Conservation (phyloP, 164 flowering plant species). For the Saururus chinensis region DNA sequence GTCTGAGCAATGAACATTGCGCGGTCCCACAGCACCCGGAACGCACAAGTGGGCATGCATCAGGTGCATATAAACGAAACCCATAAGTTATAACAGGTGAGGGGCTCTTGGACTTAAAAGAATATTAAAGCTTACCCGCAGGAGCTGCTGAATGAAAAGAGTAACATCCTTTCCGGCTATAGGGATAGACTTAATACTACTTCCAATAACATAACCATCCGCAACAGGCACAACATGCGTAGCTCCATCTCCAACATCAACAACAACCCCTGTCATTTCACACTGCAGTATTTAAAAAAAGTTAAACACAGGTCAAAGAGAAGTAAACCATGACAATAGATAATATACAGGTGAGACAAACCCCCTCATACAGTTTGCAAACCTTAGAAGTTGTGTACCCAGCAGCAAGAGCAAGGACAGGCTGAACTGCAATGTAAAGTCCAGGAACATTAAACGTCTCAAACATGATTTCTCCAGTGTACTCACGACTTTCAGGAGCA, state of each 20-base stretch:
- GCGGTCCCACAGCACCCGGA: too few relatives aligned
- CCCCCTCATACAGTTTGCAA: slow-evolving; percentile 1
- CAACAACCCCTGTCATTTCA: slow-evolving; percentile 99
- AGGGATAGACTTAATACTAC: slow-evolving; percentile 92
- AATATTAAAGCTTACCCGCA: slow-evolving; percentile 44
- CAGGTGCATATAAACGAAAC: too few relatives aligned
- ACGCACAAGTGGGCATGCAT: too few relatives aligned
- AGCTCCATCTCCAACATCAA: slow-evolving; percentile 95
- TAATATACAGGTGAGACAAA: neutral
- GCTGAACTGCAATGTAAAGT: slow-evolving; percentile 93
- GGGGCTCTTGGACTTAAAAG: neutral
- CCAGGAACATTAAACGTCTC: slow-evolving; percentile 99
- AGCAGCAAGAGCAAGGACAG: slow-evolving; percentile 96
- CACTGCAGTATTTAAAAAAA: slow-evolving; percentile 40
- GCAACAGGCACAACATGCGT: slow-evolving; percentile 96
- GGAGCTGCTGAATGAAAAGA: slow-evolving; percentile 86
- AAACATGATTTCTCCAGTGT: slow-evolving; percentile 97
- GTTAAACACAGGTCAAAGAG: neutral
- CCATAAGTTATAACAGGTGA: too few relatives aligned
- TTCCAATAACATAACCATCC: slow-evolving; percentile 97
- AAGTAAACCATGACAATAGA: neutral
- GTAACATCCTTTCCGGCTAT: slow-evolving; percentile 90
- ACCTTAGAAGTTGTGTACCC: slow-evolving; percentile 98
- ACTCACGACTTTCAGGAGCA: slow-evolving; percentile 92
- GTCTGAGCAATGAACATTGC: too few relatives aligned